Evolutionary conservation across 2,329 filamentous ascomycete genomes (phyloP).

Genomic region (Colletotrichum brevisporum): DNA sequence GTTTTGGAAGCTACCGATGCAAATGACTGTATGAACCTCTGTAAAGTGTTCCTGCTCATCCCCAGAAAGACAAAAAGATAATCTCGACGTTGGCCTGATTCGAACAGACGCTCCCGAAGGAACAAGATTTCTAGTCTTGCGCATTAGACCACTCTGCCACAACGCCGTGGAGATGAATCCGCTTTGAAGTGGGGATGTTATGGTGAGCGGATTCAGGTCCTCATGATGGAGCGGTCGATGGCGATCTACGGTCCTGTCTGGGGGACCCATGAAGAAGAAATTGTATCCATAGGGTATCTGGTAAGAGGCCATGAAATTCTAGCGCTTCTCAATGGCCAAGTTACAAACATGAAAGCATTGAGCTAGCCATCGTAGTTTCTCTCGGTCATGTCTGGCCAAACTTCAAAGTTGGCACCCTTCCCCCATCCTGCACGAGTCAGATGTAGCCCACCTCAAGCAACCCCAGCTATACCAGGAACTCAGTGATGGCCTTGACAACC

Average conservation of each 20-base stretch:
- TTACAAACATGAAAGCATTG: no score
- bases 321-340: no score
- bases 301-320: no score
- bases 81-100: constrained; percentile 38
- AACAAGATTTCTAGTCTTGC: constrained; percentile 41
- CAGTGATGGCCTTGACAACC: constrained; percentile 56
- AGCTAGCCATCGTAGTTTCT: no score
- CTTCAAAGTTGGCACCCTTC: no score
- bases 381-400: no score
- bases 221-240: not conserved
- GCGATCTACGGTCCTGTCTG: not conserved
- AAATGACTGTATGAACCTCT: no score
- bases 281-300: no score
- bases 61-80: not conserved
- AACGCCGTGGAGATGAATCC: constrained; percentile 25
- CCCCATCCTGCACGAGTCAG: no score
- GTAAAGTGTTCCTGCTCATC: no score
- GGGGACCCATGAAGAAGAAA: no score
- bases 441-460: not conserved
- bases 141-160: constrained; percentile 41
- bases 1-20: no score
- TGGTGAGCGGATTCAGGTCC: not conserved
- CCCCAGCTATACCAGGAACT: constrained; percentile 53
- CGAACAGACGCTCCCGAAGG: constrained; percentile 40
- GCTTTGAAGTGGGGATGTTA: not conserved